Evolutionary conservation across 2,329 filamentous ascomycete species (phyloP), one percentile per base, ranked within the genome.

Genomic region (Tolypocladium amazonense): DNA sequence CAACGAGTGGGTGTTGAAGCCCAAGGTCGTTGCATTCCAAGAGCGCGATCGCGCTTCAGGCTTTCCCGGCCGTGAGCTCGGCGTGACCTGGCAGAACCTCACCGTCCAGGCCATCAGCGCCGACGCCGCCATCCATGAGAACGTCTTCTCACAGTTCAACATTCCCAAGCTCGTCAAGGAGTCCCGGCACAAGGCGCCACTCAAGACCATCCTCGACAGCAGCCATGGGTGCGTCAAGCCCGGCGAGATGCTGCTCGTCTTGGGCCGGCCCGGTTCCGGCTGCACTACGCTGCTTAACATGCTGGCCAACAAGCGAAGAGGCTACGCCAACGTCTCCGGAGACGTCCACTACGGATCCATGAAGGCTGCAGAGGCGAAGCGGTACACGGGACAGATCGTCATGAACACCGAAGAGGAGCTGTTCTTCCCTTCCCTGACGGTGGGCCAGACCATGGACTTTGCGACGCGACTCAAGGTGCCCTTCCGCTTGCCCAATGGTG

Each of bases 201-300:
- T 87, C 25, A 82, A 82, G 63, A 87, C 85, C 0, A 86, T 91
- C 54, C 72, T 91, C 27, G 80, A 88, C 58, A 78, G 83, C 65
- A 83, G 81, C 60, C 82, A 86, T 68, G 88, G 88, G 14, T 88
- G 85, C 64, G 83, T 90, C 57, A 86, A 86, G 69, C 87, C 87
- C 0, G 88, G 87, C 25, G 86, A 89, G 71, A 88, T 89, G 87
- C 72, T 89, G 1, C 74, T 89, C 0, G 86, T 90, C 0, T 76
- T 90, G 0, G 88, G 88, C 3, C 79, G 86, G 1, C 87, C 88
- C 0, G 88, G 87, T 0, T 79, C 85, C 3, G 87, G 87, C 39
- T 91, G 88, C 69, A 89, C 87, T 0, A 88, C 87, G 0, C 77
- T 91, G 20, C 76, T 92, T 54, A 90, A 88, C 66, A 77, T 88